These are phyloP conservation scores for Venturia nashicola DNA, from an alignment of 2,329 filamentous ascomycete species.

Conservation along the genomic window DNA sequence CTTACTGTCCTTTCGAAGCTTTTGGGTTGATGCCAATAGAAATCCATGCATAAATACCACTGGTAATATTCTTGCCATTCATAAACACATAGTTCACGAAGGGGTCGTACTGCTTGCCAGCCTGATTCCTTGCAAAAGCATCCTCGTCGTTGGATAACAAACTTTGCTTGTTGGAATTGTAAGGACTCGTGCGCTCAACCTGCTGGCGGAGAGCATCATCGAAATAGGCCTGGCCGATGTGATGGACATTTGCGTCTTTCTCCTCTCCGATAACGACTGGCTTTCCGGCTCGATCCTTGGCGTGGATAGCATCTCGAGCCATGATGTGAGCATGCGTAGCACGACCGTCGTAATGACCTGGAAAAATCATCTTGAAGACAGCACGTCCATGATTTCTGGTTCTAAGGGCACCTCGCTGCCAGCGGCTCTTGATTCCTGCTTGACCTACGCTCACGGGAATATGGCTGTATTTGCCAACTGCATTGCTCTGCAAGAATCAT, in stretches of 20 bases:
- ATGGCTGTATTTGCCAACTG: slow-evolving; percentile 31
- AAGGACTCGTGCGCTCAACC: slow-evolving; percentile 36
- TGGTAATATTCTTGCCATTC: not conserved
- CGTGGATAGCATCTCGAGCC: not conserved
- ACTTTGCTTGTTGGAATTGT: slow-evolving; percentile 29
- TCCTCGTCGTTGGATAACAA: slow-evolving; percentile 42
- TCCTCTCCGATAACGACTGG: not conserved
- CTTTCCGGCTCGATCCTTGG: slow-evolving; percentile 7
- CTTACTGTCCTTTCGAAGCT: not conserved
- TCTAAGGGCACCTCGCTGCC: slow-evolving; percentile 31
- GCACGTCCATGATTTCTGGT: slow-evolving; percentile 29
- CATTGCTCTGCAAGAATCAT: slow-evolving; percentile 17
- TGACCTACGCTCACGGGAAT: slow-evolving; percentile 28
- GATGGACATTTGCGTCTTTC: slow-evolving; percentile 33
- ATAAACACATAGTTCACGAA: slow-evolving; percentile 3
- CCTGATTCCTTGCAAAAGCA: slow-evolving; percentile 2
- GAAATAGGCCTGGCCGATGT: slow-evolving; percentile 54
- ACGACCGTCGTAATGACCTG: slow-evolving; percentile 33
- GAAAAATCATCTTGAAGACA: slow-evolving; percentile 31
- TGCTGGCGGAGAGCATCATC: slow-evolving; percentile 43
- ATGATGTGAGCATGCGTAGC: slow-evolving; percentile 8
- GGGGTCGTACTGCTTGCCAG: not conserved
- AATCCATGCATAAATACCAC: slow-evolving; percentile 1
- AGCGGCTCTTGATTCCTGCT: slow-evolving; percentile 20
- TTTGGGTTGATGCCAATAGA: not conserved